Conservation (phyloP, 768 basidiomycete genomes). For the Chiua virens region DNA sequence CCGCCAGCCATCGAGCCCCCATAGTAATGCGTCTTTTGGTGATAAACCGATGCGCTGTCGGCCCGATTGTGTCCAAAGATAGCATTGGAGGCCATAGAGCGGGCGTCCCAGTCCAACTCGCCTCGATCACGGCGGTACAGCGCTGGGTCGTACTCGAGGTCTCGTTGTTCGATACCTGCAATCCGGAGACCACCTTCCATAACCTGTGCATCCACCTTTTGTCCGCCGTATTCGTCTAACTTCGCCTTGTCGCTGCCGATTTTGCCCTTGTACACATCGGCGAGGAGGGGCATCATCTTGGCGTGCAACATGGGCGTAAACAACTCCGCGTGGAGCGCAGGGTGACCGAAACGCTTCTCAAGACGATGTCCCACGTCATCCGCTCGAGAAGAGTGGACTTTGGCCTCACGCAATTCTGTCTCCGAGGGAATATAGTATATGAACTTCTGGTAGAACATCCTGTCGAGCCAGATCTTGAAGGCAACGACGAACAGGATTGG, state of each 20-base stretch:
- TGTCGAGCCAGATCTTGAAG: constrained; percentile 86
- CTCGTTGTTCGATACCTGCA: constrained; percentile 75
- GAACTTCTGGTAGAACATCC: constrained; percentile 66
- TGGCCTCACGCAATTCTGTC: constrained; percentile 68
- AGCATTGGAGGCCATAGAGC: constrained; percentile 65
- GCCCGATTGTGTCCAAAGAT: constrained; percentile 41
- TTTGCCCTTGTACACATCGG: constrained; percentile 76
- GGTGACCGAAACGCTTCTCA: constrained; percentile 93
- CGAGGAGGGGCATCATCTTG: constrained; percentile 77
- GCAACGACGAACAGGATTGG: constrained; percentile 73
- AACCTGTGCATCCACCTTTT: constrained; percentile 71
- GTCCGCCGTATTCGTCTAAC: constrained; percentile 76
- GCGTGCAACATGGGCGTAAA: constrained; percentile 89
- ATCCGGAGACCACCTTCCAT: constrained; percentile 80
- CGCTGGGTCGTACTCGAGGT: constrained; percentile 81
- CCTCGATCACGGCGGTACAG: constrained; percentile 79
- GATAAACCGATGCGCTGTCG: constrained; percentile 41
- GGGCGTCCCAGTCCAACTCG: constrained; percentile 85
- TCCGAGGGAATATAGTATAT: constrained; percentile 83
- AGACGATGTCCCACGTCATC: constrained; percentile 75
- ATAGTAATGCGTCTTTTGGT: constrained; percentile 42
- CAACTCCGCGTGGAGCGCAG: constrained; percentile 81
- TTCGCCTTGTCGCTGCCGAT: constrained; percentile 62
- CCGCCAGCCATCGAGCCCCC: constrained; percentile 33
- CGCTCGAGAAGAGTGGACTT: constrained; percentile 74